These are phyloP conservation scores for Rosa lucieae DNA, from an alignment of 306 rosid genomes.

Conservation along the genomic window DNA sequence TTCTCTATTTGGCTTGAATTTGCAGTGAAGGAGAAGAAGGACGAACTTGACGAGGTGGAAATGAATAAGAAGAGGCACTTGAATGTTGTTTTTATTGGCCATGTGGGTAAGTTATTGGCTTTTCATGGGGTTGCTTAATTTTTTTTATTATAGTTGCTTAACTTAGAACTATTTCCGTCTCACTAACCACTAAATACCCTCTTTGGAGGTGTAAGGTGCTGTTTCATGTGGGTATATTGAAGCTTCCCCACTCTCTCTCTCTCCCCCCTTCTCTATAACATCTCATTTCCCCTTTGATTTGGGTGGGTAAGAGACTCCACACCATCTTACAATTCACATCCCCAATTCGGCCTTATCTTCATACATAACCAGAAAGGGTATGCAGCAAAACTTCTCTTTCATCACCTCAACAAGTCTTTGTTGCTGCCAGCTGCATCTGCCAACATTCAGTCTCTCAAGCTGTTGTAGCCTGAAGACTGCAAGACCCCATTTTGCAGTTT, in stretches of 20 bases:
- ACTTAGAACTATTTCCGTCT: neutral
- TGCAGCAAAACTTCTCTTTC: neutral
- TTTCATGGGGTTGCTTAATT: neutral
- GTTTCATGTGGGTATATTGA: neutral
- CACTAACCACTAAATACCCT: neutral
- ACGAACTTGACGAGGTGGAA: slow-evolving; percentile 35
- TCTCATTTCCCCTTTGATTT: neutral
- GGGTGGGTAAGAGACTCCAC: neutral
- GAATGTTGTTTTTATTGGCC: slow-evolving; percentile 95
- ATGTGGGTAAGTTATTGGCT: slow-evolving; percentile 69
- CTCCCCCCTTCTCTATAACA: neutral
- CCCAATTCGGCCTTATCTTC: neutral
- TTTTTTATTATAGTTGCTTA: too few species aligned
- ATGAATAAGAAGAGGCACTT: slow-evolving; percentile 61
- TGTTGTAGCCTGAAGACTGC: neutral
- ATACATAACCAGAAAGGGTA: neutral
- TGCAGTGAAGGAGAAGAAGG: slow-evolving; percentile 58
- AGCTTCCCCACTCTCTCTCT: neutral
- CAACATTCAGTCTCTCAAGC: neutral
- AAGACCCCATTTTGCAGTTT: neutral
- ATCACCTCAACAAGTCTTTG: neutral
- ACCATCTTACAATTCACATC: neutral
- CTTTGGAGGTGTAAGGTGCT: neutral
- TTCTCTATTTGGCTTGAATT: slow-evolving; percentile 32
- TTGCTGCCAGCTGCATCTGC: neutral